phyloP scores from a whole-genome alignment of 768 basidiomycete genomes.

The Phylloporus sp. region DNA sequence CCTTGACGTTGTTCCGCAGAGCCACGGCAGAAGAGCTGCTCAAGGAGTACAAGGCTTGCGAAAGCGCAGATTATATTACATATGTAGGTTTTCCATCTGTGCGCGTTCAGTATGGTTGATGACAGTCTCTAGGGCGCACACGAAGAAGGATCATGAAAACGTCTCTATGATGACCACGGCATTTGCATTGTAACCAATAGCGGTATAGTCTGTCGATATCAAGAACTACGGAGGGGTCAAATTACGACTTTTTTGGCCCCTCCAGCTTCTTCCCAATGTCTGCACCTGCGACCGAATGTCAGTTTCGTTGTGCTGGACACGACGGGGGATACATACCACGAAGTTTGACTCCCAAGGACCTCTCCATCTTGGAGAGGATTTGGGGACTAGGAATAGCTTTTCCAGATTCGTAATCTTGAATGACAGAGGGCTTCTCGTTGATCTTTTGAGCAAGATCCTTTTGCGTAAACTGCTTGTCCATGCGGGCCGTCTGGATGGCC shows the following conservation, averaged over 20 bases:
- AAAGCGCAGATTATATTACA: conserved; percentile 90
- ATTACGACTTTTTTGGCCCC: conserved; percentile 66
- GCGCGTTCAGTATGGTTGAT: background rate
- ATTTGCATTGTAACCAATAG: conserved; percentile 2
- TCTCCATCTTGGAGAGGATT: conserved; percentile 85
- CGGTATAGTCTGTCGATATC: conserved; percentile 26
- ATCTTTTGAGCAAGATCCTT: conserved; percentile 91
- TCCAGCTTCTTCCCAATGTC: conserved; percentile 88
- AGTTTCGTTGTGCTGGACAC: background rate
- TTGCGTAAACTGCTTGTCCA: conserved; percentile 76
- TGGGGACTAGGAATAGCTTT: conserved; percentile 84
- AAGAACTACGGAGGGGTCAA: conserved; percentile 36
- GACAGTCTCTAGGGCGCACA: conserved; percentile 28
- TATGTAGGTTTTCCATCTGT: conserved; percentile 47
- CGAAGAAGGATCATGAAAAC: conserved; percentile 27
- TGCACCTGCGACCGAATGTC: conserved; percentile 40
- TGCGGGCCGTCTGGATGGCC: conserved; percentile 79
- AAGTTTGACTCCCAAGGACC: conserved; percentile 79
- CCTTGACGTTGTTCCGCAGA: conserved; percentile 36
- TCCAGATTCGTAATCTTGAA: conserved; percentile 87
- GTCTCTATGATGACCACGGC: background rate
- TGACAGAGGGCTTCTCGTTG: conserved; percentile 85
- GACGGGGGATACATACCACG: conserved; percentile 53
- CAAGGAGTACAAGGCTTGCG: conserved; percentile 95
- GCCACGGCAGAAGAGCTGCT: conserved; percentile 83